Evolutionary conservation across 2,329 filamentous ascomycete genomes (phyloP).

Genomic region (Hypoxylon sp.): DNA sequence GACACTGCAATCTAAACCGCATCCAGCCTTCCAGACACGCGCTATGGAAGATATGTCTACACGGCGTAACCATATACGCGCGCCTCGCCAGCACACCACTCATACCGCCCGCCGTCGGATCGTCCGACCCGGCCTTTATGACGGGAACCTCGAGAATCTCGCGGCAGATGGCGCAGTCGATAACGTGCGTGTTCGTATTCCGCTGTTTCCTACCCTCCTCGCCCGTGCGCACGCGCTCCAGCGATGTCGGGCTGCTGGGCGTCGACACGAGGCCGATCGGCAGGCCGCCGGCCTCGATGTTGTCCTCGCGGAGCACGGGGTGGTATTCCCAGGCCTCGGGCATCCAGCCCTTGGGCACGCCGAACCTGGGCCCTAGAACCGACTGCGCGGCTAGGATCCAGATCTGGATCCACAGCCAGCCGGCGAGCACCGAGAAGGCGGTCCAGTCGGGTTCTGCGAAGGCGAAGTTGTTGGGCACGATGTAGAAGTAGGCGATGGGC

Average conservation of each 20-base stretch:
- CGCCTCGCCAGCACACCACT: conserved; percentile 80
- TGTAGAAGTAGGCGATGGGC: conserved; percentile 88
- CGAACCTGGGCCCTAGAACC: conserved; percentile 88
- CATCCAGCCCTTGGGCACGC: conserved; percentile 75
- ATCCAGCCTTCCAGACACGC: conserved; percentile 96
- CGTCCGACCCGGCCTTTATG: conserved; percentile 68
- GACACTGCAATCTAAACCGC: conserved; percentile 91
- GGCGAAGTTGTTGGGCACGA: conserved; percentile 81
- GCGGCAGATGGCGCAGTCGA: conserved; percentile 96
- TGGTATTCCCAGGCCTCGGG: conserved; percentile 95
- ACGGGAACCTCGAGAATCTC: conserved; percentile 92
- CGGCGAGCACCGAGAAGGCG: conserved; percentile 72
- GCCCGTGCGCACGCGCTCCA: conserved; percentile 49
- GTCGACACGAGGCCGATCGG: conserved; percentile 76
- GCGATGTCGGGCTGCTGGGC: conserved; percentile 48
- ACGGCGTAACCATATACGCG: conserved; percentile 97
- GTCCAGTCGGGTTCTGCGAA: conserved; percentile 77
- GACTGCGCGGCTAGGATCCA: conserved; percentile 84
- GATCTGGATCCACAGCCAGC: conserved; percentile 91
- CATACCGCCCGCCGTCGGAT: conserved; percentile 63
- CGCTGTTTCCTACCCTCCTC: conserved; percentile 39
- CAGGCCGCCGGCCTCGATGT: conserved; percentile 80
- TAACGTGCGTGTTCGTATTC: conserved; percentile 61
- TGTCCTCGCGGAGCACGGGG: conserved; percentile 85
- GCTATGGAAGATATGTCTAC: conserved; percentile 94